Percentiles rank a stretch among this genome's conserved stretches.
Conservation (phyloP, 352 stramenopile genomes). For the Peronospora belbahrii region DNA sequence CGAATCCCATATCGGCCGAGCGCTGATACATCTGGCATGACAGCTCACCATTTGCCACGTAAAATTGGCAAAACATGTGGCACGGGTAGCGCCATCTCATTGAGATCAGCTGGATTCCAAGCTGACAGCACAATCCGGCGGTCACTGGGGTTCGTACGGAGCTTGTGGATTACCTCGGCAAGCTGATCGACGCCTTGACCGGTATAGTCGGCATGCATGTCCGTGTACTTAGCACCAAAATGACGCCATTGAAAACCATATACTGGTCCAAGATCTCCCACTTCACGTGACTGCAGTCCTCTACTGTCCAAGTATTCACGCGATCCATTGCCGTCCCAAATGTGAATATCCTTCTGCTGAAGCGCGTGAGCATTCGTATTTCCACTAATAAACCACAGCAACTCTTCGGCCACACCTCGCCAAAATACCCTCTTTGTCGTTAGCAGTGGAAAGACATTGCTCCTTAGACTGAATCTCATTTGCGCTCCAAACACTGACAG, state of each 20-base stretch:
- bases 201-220: conserved; percentile 98
- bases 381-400: conserved; percentile 99
- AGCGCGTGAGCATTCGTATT: conserved; percentile 95
- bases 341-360: conserved; percentile 97
- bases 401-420: conserved; percentile 97
- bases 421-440: conserved; percentile 99
- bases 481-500: conserved; percentile 98
- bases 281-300: conserved; percentile 91
- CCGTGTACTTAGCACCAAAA: conserved; percentile 97
- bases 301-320: conserved; percentile 91
- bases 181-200: conserved; percentile 98
- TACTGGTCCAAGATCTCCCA: conserved; percentile 95
- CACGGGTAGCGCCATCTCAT: conserved; percentile 98
- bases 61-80: conserved; percentile 99
- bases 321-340: conserved; percentile 99
- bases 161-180: conserved; percentile 95
- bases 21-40: conserved; percentile 98
- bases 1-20: conserved; percentile 98
- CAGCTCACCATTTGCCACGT: conserved; percentile 76
- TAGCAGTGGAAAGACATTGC: conserved; percentile 94
- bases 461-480: conserved; percentile 92
- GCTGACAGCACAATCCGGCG: conserved; percentile 97
- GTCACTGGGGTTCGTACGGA: conserved; percentile 95
- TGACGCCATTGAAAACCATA: conserved; percentile 99
- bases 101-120: conserved; percentile 97